Conservation (phyloP, 257 asterid genomes). For the Nicotiana attenuata region DNA sequence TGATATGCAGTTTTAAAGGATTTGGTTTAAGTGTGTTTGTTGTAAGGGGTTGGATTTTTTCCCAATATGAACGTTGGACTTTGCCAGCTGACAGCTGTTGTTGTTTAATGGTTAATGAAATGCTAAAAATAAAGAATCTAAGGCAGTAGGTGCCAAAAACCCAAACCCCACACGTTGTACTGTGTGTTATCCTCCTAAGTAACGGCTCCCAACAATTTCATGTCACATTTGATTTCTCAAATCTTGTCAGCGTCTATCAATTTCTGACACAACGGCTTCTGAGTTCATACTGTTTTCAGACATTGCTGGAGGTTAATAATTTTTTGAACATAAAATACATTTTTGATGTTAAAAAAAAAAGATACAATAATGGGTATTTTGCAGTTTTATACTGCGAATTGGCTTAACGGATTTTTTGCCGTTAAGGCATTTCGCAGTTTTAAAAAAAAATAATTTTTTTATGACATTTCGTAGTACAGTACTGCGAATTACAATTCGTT, state of each 20-base stretch:
- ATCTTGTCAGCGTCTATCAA: neutral
- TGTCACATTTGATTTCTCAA: neutral
- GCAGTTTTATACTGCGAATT: too few relatives aligned
- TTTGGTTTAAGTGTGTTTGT: neutral
- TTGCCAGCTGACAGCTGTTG: constrained; percentile 13
- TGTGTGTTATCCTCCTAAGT: neutral
- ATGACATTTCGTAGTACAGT: too few relatives aligned
- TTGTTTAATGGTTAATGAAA: neutral
- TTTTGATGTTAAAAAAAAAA: too few relatives aligned
- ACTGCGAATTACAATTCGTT: too few relatives aligned
- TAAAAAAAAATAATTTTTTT: too few relatives aligned
- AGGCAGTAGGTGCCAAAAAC: neutral
- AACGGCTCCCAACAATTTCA: neutral
- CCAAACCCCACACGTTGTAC: neutral
- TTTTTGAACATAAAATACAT: too few relatives aligned
- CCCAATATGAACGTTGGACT: constrained; percentile 15
- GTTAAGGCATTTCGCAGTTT: too few relatives aligned
- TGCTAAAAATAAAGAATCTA: neutral
- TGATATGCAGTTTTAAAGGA: neutral
- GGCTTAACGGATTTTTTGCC: too few relatives aligned
- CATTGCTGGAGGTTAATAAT: neutral
- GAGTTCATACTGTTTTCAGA: neutral
- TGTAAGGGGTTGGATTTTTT: neutral
- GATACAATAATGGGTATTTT: too few relatives aligned
- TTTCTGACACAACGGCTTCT: neutral